These are phyloP conservation scores for Thermoascus crustaceus DNA, from an alignment of 2,329 filamentous ascomycete species.

Conservation along the genomic window DNA sequence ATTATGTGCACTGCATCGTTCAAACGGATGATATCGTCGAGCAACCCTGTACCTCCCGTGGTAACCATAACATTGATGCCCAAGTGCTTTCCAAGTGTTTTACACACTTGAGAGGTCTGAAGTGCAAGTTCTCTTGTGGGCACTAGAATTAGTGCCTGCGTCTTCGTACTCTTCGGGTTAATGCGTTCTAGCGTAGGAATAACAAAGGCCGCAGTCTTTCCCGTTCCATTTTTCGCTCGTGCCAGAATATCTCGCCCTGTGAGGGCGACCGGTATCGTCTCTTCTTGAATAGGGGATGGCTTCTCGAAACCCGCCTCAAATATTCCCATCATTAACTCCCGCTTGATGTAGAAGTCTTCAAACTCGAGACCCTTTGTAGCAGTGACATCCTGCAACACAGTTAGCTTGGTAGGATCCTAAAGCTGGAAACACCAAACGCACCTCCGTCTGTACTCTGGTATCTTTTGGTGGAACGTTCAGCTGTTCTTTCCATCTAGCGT, in stretches of 20 bases:
- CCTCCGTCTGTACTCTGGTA: conserved; percentile 43
- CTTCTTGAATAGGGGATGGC: conserved; percentile 98
- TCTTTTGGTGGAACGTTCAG: conserved; percentile 42
- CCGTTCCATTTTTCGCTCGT: conserved; percentile 95
- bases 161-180: conserved; percentile 93
- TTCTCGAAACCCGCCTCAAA: conserved; percentile 99
- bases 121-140: conserved; percentile 94
- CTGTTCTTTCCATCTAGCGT: conserved; percentile 37
- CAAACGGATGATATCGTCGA: conserved; percentile 92
- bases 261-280: conserved; percentile 92
- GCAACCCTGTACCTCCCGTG: conserved; percentile 87
- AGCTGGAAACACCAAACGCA: conserved; percentile 18
- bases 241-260: conserved; percentile 93
- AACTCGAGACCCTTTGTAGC: conserved; percentile 97
- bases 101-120: conserved; percentile 98
- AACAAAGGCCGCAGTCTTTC: conserved; percentile 96
- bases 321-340: conserved; percentile 95
- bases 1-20: conserved; percentile 95
- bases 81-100: conserved; percentile 93
- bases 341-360: conserved; percentile 91
- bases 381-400: conserved; percentile 70
- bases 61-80: conserved; percentile 99
- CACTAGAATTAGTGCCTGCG: conserved; percentile 91
- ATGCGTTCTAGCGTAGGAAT: conserved; percentile 93
- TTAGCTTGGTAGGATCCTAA: conserved; percentile 11